Conservation (phyloP, 768 basidiomycete species). For the Obba rivulosa region DNA sequence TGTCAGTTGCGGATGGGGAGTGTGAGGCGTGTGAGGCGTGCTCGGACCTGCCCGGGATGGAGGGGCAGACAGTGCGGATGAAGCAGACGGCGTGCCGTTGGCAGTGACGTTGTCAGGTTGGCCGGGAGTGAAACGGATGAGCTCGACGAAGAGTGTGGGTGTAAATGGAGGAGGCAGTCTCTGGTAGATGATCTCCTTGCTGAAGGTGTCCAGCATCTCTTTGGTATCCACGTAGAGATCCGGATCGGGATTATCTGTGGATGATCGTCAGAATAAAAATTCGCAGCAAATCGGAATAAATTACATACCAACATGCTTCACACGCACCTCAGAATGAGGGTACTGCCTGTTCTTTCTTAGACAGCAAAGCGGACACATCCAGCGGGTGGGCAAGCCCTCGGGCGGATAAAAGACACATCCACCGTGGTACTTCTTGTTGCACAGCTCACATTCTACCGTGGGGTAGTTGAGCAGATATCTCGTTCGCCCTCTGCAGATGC, state of each 20-base stretch:
- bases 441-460: conserved; percentile 61
- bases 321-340: conserved; percentile 70
- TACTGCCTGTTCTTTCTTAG: conserved; percentile 69
- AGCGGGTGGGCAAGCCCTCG: conserved; percentile 35
- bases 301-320: conserved; percentile 54
- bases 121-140: conserved; percentile 57
- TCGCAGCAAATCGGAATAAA: not conserved
- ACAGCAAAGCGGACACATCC: conserved; percentile 74
- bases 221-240: conserved; percentile 68
- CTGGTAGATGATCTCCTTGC: conserved; percentile 67
- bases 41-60: conserved; percentile 9
- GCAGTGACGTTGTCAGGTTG: conserved; percentile 37
- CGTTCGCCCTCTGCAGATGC: conserved; percentile 73
- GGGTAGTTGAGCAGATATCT: conserved; percentile 55
- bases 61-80: conserved; percentile 14
- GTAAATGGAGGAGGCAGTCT: conserved; percentile 58
- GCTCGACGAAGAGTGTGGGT: conserved; percentile 70
- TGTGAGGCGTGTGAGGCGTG: not conserved
- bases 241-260: conserved; percentile 39
- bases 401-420: conserved; percentile 70
- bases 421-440: conserved; percentile 63
- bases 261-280: conserved; percentile 13
- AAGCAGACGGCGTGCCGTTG: conserved; percentile 16
- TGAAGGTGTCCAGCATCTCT: conserved; percentile 70
- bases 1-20: not conserved